phyloP scores from a whole-genome alignment of 257 asterid genomes.

The Lavandula angustifolia region DNA sequence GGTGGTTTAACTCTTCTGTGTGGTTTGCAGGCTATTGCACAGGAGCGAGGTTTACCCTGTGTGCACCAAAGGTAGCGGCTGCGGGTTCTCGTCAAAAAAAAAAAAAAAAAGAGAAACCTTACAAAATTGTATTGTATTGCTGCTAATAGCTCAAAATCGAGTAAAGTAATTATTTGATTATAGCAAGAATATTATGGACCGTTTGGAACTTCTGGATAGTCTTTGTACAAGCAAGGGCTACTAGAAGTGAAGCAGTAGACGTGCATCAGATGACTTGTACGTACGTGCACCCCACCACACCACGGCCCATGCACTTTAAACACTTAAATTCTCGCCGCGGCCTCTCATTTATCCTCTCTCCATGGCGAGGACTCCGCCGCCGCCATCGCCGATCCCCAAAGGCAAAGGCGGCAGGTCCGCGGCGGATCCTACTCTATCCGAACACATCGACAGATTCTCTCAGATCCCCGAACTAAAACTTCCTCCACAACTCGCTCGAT shows the following conservation, averaged over 20 bases:
- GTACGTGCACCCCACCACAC: conserved; percentile 36
- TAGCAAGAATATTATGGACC: too few species aligned
- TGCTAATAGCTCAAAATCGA: too few species aligned
- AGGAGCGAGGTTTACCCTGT: too few species aligned
- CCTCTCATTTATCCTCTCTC: conserved; percentile 19
- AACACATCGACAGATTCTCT: conserved; percentile 33
- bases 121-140: too few species aligned
- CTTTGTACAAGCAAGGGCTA: background rate
- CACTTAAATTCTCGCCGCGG: conserved; percentile 12
- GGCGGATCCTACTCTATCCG: conserved; percentile 35
- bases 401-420: conserved; percentile 51
- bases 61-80: too few species aligned
- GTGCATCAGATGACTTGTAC: conserved; percentile 40
- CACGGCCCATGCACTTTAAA: conserved; percentile 30
- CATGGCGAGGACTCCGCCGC: conserved; percentile 31
- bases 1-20: too few species aligned
- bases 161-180: too few species aligned
- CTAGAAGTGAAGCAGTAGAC: conserved; percentile 30
- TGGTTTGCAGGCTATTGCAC: too few species aligned
- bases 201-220: background rate
- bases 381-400: conserved; percentile 50
- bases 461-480: conserved; percentile 52
- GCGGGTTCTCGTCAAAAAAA: too few species aligned
- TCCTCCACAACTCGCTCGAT: conserved; percentile 35
- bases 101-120: too few species aligned